Evolutionary conservation across 1,284 basidiomycete species (phyloP).

Genomic region (Cryptococcus sp.): DNA sequence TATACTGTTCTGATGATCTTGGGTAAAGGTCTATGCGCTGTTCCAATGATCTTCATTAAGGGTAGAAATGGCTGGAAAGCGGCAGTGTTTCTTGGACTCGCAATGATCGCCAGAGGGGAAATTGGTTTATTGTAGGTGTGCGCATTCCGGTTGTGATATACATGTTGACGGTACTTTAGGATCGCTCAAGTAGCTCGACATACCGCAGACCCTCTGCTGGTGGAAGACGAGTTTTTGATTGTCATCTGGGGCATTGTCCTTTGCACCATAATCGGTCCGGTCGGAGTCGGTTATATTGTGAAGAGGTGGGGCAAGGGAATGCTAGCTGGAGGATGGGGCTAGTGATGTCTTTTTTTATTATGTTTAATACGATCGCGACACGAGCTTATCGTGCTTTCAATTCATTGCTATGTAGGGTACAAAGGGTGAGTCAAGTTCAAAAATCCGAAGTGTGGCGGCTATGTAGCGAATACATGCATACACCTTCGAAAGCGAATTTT

Average conservation of each 20-base stretch:
- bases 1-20: slow-evolving; percentile 53
- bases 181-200: slow-evolving; percentile 31
- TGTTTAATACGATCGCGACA: too few relatives aligned
- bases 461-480: too few relatives aligned
- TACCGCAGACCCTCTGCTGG: slow-evolving; percentile 33
- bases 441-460: too few relatives aligned
- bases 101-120: slow-evolving; percentile 56
- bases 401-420: too few relatives aligned
- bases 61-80: slow-evolving; percentile 11
- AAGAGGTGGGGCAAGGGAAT: slow-evolving; percentile 39
- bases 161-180: slow-evolving; percentile 2
- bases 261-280: slow-evolving; percentile 53
- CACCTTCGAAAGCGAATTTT: too few relatives aligned
- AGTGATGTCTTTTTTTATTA: neutral
- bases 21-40: slow-evolving; percentile 50
- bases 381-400: too few relatives aligned
- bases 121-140: slow-evolving; percentile 52
- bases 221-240: slow-evolving; percentile 50
- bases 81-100: slow-evolving; percentile 47
- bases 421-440: too few relatives aligned
- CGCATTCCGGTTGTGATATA: slow-evolving; percentile 5
- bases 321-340: slow-evolving; percentile 39
- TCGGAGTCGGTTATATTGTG: slow-evolving; percentile 46
- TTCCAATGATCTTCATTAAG: slow-evolving; percentile 36
- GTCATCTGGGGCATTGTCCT: slow-evolving; percentile 54